phyloP scores from a whole-genome alignment of 1,284 basidiomycete species.

The Inonotus obliquus region DNA sequence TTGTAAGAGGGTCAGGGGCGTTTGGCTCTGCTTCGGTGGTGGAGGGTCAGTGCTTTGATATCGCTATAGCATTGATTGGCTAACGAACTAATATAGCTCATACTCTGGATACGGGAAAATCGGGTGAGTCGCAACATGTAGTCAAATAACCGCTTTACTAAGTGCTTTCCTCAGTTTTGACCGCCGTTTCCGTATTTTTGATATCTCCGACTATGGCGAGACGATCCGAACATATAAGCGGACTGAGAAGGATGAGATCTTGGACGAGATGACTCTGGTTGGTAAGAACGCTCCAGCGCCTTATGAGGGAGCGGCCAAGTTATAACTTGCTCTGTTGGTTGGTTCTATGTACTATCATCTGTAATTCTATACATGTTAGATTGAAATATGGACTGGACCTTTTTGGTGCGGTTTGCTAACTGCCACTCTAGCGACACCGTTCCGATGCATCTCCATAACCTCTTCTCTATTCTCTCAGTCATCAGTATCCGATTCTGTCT shows the following conservation, averaged over 20 bases:
- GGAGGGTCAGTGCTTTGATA: conserved; percentile 54
- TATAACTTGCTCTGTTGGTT: background rate
- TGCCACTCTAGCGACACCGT: background rate
- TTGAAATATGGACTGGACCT: background rate
- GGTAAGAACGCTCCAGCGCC: conserved; percentile 33
- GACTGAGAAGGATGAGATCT: conserved; percentile 66
- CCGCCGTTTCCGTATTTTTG: conserved; percentile 83
- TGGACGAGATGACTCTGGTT: conserved; percentile 61
- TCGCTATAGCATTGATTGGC: conserved; percentile 3
- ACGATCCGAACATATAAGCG: conserved; percentile 86
- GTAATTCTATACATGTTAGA: background rate
- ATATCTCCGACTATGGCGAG: conserved; percentile 85
- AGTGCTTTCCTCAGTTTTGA: conserved; percentile 55
- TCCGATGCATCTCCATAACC: background rate
- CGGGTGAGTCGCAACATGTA: conserved; percentile 41
- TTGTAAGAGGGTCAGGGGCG: conserved; percentile 75
- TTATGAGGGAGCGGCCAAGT: conserved; percentile 13
- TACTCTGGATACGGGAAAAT: conserved; percentile 82
- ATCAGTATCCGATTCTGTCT: background rate
- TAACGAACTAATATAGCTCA: conserved; percentile 41
- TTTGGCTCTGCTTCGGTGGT: conserved; percentile 96
- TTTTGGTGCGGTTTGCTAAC: background rate
- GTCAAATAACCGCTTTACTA: conserved; percentile 7
- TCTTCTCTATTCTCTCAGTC: background rate
- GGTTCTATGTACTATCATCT: conserved; percentile 8